Percentiles rank a stretch among this genome's conserved stretches.
These are phyloP conservation scores for Stipa capillata DNA, from an alignment of 176 grass and related monocot species.

Conservation along the genomic window DNA sequence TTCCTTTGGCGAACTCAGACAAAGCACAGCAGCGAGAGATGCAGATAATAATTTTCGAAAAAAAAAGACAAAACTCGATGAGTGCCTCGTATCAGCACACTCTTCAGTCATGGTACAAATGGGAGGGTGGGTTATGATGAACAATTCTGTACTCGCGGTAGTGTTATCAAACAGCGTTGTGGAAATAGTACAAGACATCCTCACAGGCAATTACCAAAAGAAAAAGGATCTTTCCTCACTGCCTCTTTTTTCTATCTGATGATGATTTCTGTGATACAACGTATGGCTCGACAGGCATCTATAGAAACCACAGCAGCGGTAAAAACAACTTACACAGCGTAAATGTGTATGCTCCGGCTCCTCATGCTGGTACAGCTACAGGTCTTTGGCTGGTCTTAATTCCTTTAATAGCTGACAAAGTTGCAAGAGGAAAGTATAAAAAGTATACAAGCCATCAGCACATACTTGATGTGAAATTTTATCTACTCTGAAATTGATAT, in stretches of 20 bases:
- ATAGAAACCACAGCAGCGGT: conserved; percentile 9
- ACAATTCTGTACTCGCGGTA: too few relatives aligned
- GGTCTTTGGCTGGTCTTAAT: conserved; percentile 88
- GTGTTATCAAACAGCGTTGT: too few relatives aligned
- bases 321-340: background rate
- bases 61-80: too few relatives aligned
- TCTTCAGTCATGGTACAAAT: too few relatives aligned
- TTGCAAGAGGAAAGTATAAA: background rate
- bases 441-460: background rate
- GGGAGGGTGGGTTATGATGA: too few relatives aligned
- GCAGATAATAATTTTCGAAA: too few relatives aligned
- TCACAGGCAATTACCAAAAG: background rate
- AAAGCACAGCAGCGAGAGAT: too few relatives aligned
- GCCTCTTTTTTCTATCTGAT: background rate
- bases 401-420: conserved; percentile 86
- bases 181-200: background rate
- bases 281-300: conserved; percentile 16
- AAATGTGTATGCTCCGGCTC: background rate
- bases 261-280: conserved; percentile 6
- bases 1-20: too few relatives aligned
- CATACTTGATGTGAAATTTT: background rate
- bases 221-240: background rate
- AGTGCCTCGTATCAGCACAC: too few relatives aligned
- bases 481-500: background rate
- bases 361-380: conserved; percentile 66